Percentiles rank a stretch among this genome's conserved stretches.
These are phyloP conservation scores for Coniella vitis DNA, from an alignment of 2,329 filamentous ascomycete species.

Conservation along the genomic window DNA sequence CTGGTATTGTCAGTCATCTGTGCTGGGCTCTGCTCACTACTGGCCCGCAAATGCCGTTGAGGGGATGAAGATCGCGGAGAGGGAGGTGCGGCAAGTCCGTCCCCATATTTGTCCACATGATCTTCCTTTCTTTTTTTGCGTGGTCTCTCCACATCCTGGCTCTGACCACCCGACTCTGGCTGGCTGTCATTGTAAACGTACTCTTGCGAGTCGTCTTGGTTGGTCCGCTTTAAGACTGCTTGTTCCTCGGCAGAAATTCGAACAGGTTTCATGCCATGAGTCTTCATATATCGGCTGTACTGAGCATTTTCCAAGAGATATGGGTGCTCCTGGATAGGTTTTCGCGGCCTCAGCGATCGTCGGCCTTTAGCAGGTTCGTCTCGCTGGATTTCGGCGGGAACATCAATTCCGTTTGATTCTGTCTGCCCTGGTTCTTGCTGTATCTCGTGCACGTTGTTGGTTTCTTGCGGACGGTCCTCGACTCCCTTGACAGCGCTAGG, in stretches of 20 bases:
- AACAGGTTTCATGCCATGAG: conserved; percentile 48
- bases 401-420: not conserved
- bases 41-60: conserved; percentile 17
- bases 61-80: conserved; percentile 24
- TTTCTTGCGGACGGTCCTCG: not conserved
- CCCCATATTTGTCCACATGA: conserved; percentile 17
- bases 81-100: conserved; percentile 24
- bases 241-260: conserved; percentile 30
- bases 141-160: conserved; percentile 20
- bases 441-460: not conserved
- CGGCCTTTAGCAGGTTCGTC: conserved; percentile 9
- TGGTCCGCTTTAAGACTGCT: conserved; percentile 21
- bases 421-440: not conserved
- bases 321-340: conserved; percentile 55
- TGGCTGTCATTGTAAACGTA: conserved; percentile 48
- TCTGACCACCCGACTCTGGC: conserved; percentile 23
- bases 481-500: not conserved
- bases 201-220: conserved; percentile 35
- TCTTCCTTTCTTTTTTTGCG: conserved; percentile 31
- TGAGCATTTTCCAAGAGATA: conserved; percentile 50
- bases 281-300: conserved; percentile 46
- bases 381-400: not conserved
- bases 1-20: conserved; percentile 27
- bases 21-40: conserved; percentile 23
- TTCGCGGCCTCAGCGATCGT: conserved; percentile 50